Evolutionary conservation across 345 rosid genomes (phyloP), one percentile per base, ranked within the genome.

Genomic region (Erysimum cheiranthoides): DNA sequence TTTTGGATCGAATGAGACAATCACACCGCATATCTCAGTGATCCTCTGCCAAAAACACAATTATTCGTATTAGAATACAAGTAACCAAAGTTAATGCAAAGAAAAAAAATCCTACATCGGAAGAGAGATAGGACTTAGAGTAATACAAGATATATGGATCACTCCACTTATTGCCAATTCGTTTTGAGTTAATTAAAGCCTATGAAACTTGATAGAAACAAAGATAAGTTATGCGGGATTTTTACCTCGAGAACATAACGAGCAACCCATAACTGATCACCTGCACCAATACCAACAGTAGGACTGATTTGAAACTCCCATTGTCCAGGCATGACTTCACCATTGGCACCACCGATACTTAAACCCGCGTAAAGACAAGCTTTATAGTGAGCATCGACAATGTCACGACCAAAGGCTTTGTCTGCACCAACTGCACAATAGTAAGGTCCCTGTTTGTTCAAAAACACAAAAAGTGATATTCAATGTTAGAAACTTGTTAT

Each of bases 281-380:
- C 97, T 14, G 93, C 97, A 7, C 88, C 96, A 84, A 95, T 83
- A 59, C 97, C 97, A 53, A 95, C 96, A 34, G 89, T 88, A 2
- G 97, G 96, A 80, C 99, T 96, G 21, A 95, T 96, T 73, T 92
- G 99, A 84, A 85, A 95, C 82, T 95, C 97, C 99, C 99, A 90
- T 89, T 94, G 99, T 73, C 96, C 97, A 2, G 97, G 96, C 98
- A 93, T 93, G 80, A 93, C 97, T 84, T 93, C 97, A 53, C 86
- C 99, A 32, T 95, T 95, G 79, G 97, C 88, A 43, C 97, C 99
- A 77, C 96, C 82, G 4, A 92, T 88, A 84, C 87, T 89, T 56
- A 92, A 82, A 39, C 97, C 99, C 4, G 97, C 97, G 69, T 86
- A 95, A 51, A 95, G 78, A 79, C 99, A 95, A 78, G 97, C 97